Conservation (phyloP, 805 yeast genomes). For the Ogataea naganishii region DNA sequence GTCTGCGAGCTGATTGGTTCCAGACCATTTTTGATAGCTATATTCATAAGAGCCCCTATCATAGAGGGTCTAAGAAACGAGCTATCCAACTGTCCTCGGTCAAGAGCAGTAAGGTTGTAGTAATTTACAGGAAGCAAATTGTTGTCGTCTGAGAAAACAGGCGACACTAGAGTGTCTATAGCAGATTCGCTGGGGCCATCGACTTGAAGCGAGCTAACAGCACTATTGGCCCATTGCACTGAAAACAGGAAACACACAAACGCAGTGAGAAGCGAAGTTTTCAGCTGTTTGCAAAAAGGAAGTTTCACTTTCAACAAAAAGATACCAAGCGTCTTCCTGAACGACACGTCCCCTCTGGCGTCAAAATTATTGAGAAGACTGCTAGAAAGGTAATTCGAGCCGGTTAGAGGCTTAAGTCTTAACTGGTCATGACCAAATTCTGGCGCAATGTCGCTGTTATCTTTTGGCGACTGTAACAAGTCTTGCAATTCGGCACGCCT, state of each 20-base stretch:
- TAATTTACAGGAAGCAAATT: too few relatives aligned
- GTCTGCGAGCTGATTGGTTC: too few relatives aligned
- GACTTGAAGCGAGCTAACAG: constrained; percentile 2
- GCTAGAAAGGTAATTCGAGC: constrained; percentile 14
- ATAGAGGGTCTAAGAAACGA: too few relatives aligned
- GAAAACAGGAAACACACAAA: constrained; percentile 20
- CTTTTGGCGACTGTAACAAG: constrained; percentile 23
- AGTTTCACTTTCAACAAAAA: constrained; percentile 24
- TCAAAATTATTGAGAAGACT: constrained; percentile 7
- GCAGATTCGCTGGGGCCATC: neutral
- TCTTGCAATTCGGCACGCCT: constrained; percentile 56
- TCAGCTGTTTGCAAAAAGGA: constrained; percentile 27
- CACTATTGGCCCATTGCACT: constrained; percentile 26
- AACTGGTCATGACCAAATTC: too few relatives aligned
- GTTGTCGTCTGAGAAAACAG: too few relatives aligned
- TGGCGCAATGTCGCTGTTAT: neutral
- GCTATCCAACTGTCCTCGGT: too few relatives aligned
- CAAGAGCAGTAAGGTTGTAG: too few relatives aligned
- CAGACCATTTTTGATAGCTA: too few relatives aligned
- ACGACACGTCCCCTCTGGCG: constrained; percentile 6
- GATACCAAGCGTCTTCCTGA: constrained; percentile 18
- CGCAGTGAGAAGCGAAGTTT: constrained; percentile 20
- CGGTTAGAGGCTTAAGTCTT: constrained; percentile 15
- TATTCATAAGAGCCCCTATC: too few relatives aligned
- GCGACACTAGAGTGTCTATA: neutral